Base-by-base conservation (phyloP, 2,329 filamentous ascomycete genomes). In the Xylaria sp. region DNA sequence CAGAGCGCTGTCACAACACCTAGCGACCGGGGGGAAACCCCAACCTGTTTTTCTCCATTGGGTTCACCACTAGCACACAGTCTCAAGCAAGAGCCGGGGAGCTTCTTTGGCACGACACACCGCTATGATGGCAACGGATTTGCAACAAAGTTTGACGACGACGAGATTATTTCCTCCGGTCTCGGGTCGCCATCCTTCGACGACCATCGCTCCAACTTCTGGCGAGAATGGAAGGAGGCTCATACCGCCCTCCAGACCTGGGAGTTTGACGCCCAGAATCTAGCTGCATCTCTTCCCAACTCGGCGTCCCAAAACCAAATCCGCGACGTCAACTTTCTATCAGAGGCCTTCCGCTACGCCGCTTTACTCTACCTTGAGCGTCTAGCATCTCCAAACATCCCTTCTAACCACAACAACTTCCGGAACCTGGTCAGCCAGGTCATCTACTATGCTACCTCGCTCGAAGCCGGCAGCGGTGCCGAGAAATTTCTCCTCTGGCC, bases 401-500 rank as follows among this genome's bases (percentile, higher is more conserved):
- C 93, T 1, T 92, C 92, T 0, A 87, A 86, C 18, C 88, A 94
- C 75, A 88, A 89, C 73, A 92, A 91, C 77, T 94, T 97, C 80
- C 93, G 97, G 78, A 90, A 90, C 72, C 86, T 97, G 23, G 94
- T 97, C 63, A 89, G 89, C 76, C 90, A 93, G 72, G 92, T 94
- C 0, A 87, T 97, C 46, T 92, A 90, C 80, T 95, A 97, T 80
- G 92, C 96, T 65, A 91, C 90, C 7, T 90, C 90, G 61, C 89
- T 97, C 43, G 90, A 93, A 69, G 86, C 90, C 3, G 91, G 87
- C 46, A 89, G 87, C 74, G 87, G 85, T 56, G 90, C 91, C 43
- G 91, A 97, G 80, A 97, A 97, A 77, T 97, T 97, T 78, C 82
- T 97, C 10, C 87, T 97, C 9, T 97, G 94, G 95, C 94, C 95